A percentile compares a stretch with the other conserved stretches of the same genome.
phyloP scores from a whole-genome alignment of 2,329 filamentous ascomycete species.

The Phialophora tarda region DNA sequence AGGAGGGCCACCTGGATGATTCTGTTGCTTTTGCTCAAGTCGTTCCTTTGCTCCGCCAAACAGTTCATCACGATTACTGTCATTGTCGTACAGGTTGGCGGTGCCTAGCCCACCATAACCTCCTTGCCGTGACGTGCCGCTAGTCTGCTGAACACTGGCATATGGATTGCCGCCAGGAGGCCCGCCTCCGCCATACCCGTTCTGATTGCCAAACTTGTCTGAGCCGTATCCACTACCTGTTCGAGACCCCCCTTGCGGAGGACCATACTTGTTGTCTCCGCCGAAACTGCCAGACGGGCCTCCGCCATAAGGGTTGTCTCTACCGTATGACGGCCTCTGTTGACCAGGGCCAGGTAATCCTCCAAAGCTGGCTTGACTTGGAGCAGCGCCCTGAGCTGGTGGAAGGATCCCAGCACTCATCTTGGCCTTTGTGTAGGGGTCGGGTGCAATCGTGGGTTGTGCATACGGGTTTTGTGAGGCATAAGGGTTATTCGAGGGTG shows the following conservation, averaged over 20 bases:
- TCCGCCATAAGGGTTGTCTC: constrained; percentile 25
- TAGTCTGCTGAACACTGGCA: constrained; percentile 41
- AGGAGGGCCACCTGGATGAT: constrained; percentile 40
- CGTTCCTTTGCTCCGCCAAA: constrained; percentile 63
- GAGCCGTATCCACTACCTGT: constrained; percentile 47
- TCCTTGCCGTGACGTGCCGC: constrained; percentile 54
- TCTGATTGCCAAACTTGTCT: constrained; percentile 53
- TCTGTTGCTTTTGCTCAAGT: constrained; percentile 52
- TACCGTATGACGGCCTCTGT: constrained; percentile 30
- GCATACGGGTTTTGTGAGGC: constrained; percentile 61
- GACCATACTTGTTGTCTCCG: constrained; percentile 36
- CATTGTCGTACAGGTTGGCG: constrained; percentile 57
- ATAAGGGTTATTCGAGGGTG: constrained; percentile 52
- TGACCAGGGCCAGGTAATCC: constrained; percentile 36
- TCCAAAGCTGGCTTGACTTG: constrained; percentile 23
- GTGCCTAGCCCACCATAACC: constrained; percentile 64
- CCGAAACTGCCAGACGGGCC: constrained; percentile 39
- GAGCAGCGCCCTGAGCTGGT: constrained; percentile 34
- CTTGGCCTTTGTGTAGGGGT: constrained; percentile 62
- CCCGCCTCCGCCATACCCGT: constrained; percentile 55
- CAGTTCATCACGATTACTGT: constrained; percentile 62
- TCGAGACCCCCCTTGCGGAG: constrained; percentile 27
- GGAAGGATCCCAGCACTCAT: constrained; percentile 49
- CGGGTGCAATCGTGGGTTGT: constrained; percentile 55
- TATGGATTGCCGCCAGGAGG: constrained; percentile 47